Evolutionary conservation across 2,329 filamentous ascomycete species (phyloP).

Genomic region (Pseudogymnoascus sp.): DNA sequence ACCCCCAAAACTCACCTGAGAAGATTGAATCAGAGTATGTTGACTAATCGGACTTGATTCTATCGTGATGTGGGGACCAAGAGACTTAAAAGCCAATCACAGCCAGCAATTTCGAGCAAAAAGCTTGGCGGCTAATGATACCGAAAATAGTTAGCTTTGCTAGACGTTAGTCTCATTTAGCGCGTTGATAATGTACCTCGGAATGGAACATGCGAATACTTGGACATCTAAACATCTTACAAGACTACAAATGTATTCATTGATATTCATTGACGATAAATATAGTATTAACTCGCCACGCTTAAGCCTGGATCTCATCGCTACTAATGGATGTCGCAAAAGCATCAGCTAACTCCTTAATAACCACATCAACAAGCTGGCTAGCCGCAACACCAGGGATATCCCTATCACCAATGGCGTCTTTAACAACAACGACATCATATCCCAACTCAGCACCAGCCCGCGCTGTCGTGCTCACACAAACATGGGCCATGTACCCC

Average conservation of each 20-base stretch:
- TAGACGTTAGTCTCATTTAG: not conserved
- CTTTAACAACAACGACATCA: conserved; percentile 55
- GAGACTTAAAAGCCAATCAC: not conserved
- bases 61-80: not conserved
- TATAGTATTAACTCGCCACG: not conserved
- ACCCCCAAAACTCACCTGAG: not conserved
- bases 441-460: conserved; percentile 55
- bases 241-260: not conserved
- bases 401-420: conserved; percentile 60
- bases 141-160: not conserved
- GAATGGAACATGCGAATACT: not conserved
- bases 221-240: not conserved
- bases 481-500: conserved; percentile 62
- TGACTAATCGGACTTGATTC: not conserved
- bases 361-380: conserved; percentile 44
- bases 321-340: conserved; percentile 52
- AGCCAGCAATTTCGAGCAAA: not conserved
- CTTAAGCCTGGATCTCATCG: conserved; percentile 25
- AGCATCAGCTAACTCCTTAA: conserved; percentile 56
- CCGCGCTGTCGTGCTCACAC: conserved; percentile 57
- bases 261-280: not conserved
- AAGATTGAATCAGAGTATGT: not conserved
- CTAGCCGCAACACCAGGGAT: conserved; percentile 56
- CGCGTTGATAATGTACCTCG: not conserved
- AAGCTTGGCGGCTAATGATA: not conserved